Base-by-base conservation (phyloP, 2,329 filamentous ascomycete species). In the Cryphonectria carpinicola region DNA sequence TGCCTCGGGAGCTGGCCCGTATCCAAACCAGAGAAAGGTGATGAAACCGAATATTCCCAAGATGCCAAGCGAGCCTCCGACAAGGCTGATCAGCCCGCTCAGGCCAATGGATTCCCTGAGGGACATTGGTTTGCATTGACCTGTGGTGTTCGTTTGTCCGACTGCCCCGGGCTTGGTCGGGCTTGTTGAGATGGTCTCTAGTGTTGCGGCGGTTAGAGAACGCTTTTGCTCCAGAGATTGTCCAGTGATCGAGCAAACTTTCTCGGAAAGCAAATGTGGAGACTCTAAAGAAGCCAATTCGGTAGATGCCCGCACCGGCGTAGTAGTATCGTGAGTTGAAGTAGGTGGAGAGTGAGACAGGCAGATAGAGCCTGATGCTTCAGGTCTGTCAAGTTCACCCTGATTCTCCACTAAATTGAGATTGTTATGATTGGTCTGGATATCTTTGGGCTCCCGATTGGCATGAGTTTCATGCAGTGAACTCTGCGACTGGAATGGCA, bases 11-110 rank as follows among this genome's bases (percentile, higher is more conserved):
- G 41, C n/a, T 17, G 22, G 25, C 14, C 63, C 63, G 39, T n/a
- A 60, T 13, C 68, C 68, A 60, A 66, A 70, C 68, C 68, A 70
- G 41, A 70, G 63, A 3, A 62, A 66, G 19, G 11, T 2, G 35
- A 70, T 32, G 22, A 70, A 70, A 4, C 68, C 63, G 14, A 70
- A 32, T 5, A 56, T 17, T 8, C 54, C 63, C 4, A 70, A 28
- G 2, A 70, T 46, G 6, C 63, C 68, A 41, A 66, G 4, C 8
- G 37, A 66, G 49, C 68, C 68, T 37, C 68, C 68, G 1, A 70
- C 8, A 43, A 70, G 28, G 4, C 67, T 28, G 35, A 17, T 39
- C 11, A 43, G 41, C 7, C 61, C 61, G 11, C 54, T 61, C 1
- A 49, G 19, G 2, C 67, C 49, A 13, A 54, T 25, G 8, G 49